Evolutionary conservation across 345 rosid genomes (phyloP).

Genomic region (Syzygium aromaticum): DNA sequence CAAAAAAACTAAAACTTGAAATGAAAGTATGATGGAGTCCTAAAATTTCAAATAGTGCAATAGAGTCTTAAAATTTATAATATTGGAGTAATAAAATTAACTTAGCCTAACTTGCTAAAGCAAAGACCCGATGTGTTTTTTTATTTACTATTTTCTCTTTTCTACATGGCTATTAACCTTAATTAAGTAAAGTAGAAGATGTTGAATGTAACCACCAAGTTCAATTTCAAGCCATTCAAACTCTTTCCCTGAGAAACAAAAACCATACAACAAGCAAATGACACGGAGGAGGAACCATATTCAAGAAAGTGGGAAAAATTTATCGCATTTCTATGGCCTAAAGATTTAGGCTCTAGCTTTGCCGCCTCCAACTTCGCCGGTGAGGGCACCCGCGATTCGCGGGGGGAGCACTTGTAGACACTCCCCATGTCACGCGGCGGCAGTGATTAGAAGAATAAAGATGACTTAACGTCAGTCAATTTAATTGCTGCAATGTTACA

Average conservation of each 20-base stretch:
- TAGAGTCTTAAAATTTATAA: neutral
- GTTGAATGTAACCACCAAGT: neutral
- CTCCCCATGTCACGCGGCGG: neutral
- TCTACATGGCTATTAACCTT: neutral
- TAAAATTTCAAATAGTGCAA: neutral
- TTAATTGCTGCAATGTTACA: neutral
- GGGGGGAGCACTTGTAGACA: neutral
- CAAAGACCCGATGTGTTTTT: neutral
- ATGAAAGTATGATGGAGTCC: neutral
- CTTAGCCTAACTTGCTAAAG: rapidly evolving
- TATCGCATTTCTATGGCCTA: neutral
- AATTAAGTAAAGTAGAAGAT: neutral
- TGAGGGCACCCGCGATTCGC: neutral
- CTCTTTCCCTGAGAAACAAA: neutral
- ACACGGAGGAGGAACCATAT: neutral
- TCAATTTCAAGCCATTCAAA: neutral
- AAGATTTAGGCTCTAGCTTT: neutral
- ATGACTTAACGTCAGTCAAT: neutral
- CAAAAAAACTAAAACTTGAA: neutral
- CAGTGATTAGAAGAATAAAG: neutral
- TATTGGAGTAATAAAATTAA: neutral
- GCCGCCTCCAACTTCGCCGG: neutral
- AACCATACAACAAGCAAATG: neutral
- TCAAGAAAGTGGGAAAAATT: neutral
- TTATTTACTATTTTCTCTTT: neutral